Conservation (phyloP, 1,139 yeast genomes). For the Suhomyces terraborum region DNA sequence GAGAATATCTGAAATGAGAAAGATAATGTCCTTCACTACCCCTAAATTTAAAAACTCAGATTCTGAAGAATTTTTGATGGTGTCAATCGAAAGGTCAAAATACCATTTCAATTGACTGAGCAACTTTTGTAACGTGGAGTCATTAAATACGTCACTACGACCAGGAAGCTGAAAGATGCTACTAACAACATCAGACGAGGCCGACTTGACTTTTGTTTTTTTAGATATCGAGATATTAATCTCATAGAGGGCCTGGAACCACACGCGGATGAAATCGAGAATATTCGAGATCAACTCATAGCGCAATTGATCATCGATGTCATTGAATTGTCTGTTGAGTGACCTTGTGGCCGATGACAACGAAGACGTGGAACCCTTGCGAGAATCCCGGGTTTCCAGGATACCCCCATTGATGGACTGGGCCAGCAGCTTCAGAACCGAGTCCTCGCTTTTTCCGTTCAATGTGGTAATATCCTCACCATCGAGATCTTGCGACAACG, state of each 20-base stretch:
- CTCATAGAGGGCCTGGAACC: conserved; percentile 25
- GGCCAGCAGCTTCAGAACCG: neutral
- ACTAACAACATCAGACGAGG: conserved; percentile 16
- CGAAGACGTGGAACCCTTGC: neutral
- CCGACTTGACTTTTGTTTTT: conserved; percentile 6
- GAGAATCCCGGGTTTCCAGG: neutral
- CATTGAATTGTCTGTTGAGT: conserved; percentile 20
- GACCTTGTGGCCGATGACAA: neutral
- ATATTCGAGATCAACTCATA: conserved; percentile 32
- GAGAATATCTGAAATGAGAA: conserved; percentile 30
- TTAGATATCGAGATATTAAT: conserved; percentile 15
- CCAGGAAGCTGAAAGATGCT: conserved; percentile 24
- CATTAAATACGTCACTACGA: conserved; percentile 17
- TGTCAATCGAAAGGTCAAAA: conserved; percentile 21
- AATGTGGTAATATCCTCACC: conserved; percentile 37
- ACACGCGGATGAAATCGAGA: conserved; percentile 26
- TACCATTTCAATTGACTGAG: conserved; percentile 24
- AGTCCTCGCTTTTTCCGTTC: conserved; percentile 16
- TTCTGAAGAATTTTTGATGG: conserved; percentile 19
- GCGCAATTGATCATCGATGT: conserved; percentile 31
- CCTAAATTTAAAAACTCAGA: conserved; percentile 22
- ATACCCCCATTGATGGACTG: neutral
- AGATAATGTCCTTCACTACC: conserved; percentile 33
- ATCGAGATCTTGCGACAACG: conserved; percentile 19
- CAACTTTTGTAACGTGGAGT: conserved; percentile 20